Base-by-base conservation (phyloP, 2,329 filamentous ascomycete genomes). In the Cercospora sesami region DNA sequence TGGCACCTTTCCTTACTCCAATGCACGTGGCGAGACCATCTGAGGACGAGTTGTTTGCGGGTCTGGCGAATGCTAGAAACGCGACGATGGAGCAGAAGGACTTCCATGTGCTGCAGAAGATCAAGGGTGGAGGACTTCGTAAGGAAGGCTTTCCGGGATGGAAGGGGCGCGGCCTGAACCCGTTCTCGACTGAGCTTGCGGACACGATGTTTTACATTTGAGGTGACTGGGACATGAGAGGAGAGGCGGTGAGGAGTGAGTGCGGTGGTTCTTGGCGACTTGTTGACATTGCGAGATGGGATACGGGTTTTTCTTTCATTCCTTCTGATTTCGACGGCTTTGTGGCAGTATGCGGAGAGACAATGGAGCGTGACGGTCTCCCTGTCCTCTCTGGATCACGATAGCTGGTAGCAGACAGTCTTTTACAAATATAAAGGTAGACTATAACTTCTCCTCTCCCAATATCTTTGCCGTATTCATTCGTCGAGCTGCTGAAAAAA, bases 151-250 rank as follows among this genome's bases (percentile, higher is more conserved):
- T 61, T 18, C 60, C 36, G 8, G 39, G 12, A 31, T 58, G 62
- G 30, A 16, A 12, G 23, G 26, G 39, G 10, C n/a, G n/a, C 14
- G 59, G 57, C 6, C 39, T 16, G 4, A 74, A 75, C 39, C 75
- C 74, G 4, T 78, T 77, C 75, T 70, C 73, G 48, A 8, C n/a
- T 23, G 62, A 68, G 4, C 18, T 77, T 9, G 68, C 74, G 36
- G 53, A 71, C 9, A 72, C 58, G 14, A 79, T 78, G 74, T 78
- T 78, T 61, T 78, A 69, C 61, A 72, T 75, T 31, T 73, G 64
- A 71, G 62, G 5, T 23, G 48, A 5, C 3, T n/a, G 1, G 2
- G 23, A 14, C 0, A 3, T 5, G 23, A 23, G 48, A 53, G 23
- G 48, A 26, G 18, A 48, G 5, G n/a, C 2, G 26, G n/a, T 5